Evolutionary conservation across 306 rosid genomes (phyloP), one percentile per base, ranked within the genome.

Genomic region (Glycyrrhiza uralensis): DNA sequence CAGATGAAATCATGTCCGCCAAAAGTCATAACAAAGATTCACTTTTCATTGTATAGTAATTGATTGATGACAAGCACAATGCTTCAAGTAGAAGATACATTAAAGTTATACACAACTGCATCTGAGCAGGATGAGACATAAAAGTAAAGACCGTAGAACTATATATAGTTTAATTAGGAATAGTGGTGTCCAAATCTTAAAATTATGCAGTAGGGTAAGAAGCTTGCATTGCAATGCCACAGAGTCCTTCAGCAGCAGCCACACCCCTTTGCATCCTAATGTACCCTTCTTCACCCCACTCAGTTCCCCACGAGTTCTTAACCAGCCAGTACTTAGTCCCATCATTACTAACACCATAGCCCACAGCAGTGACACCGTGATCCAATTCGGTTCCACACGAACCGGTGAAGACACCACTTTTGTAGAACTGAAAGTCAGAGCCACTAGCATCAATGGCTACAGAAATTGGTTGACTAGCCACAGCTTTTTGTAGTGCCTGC

Each of bases 231-330:
- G 85, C 88, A 9, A 87, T 80, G 62, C 89, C 88, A 51, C 83
- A 80, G 0, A 80, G 78, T 32, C 86, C 89, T 78, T 82, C 80
- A 0, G 14, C 3, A 2, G 88, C 82, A 24, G 11, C 56, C 2
- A 85, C 45, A 45, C 71, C 80, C 49, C 85, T 79, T 22, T 80
- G 83, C 76, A 85, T 79, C 22, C 74, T 68, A 20, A 80, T 77
- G 56, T 86, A 86, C 0, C 86, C 90, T n/a, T 71, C 14, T 52
- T 86, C 87, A 10, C 87, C 90, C 90, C 90, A 83, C 0, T 50
- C 7, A 0, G 70, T 18, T 14, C 90, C 84, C 86, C 84, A 86
- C 0, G 90, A 84, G 51, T 86, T 86, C 72, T 84, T 86, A 26
- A 81, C 78, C 49, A 84, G 10, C 88, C 86, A 86, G 69, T 79